Conservation (phyloP, 192 early-diverging fungal genomes). For the Coemansia sp. region DNA sequence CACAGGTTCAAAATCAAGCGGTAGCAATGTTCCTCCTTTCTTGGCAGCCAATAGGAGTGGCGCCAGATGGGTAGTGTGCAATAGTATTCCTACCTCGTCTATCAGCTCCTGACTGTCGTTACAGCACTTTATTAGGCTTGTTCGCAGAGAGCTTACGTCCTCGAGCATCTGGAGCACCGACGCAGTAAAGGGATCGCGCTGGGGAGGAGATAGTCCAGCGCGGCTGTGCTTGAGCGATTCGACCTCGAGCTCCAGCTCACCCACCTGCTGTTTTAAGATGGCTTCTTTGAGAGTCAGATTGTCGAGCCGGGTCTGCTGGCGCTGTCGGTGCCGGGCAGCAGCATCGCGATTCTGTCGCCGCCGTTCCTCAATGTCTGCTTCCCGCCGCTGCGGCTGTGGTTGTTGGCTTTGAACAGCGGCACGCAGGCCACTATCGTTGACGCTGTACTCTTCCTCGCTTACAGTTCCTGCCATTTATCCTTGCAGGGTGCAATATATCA, state of each 20-base stretch:
- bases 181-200: conserved; percentile 26
- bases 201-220: conserved; percentile 13
- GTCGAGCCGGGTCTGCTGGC: conserved; percentile 34
- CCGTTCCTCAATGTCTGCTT: conserved; percentile 14
- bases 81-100: conserved; percentile 6
- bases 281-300: conserved; percentile 24
- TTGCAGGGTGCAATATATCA: neutral
- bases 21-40: neutral
- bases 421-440: neutral
- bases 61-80: neutral
- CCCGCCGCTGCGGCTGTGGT: neutral
- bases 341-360: conserved; percentile 46
- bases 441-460: neutral
- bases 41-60: neutral
- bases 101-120: conserved; percentile 12
- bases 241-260: conserved; percentile 35
- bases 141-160: conserved; percentile 14
- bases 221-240: conserved; percentile 8
- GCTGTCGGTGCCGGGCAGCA: conserved; percentile 35
- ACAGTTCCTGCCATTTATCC: neutral
- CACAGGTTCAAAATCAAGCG: neutral
- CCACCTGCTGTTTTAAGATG: conserved; percentile 31
- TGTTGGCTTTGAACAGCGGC: neutral
- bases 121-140: conserved; percentile 1
- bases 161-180: conserved; percentile 21